These are phyloP conservation scores for Fusarium continuum DNA, from an alignment of 2,329 filamentous ascomycete species.

Conservation along the genomic window DNA sequence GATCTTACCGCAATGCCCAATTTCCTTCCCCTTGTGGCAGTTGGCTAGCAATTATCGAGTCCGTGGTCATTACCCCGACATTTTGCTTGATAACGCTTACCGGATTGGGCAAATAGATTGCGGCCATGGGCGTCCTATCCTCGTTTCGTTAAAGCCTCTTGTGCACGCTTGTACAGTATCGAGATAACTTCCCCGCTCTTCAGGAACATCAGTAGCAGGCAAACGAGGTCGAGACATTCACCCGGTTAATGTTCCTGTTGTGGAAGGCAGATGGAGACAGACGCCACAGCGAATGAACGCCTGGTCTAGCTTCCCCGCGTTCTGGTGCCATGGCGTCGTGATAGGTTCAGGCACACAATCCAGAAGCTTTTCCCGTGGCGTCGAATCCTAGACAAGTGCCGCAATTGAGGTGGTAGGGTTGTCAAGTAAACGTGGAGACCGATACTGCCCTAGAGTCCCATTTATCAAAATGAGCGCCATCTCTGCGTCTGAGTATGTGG, in stretches of 20 bases:
- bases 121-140: not conserved
- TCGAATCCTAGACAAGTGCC: not conserved
- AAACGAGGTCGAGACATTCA: not conserved
- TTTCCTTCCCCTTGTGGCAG: conserved; percentile 10
- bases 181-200: conserved; percentile 7
- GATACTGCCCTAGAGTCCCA: not conserved
- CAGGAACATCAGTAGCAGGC: not conserved
- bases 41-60: conserved; percentile 6
- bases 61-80: not conserved
- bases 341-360: no score
- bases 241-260: not conserved
- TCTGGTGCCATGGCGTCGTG: not conserved
- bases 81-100: not conserved
- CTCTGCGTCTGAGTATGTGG: no score
- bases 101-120: conserved; percentile 7
- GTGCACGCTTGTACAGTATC: not conserved
- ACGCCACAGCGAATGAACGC: not conserved
- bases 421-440: not conserved
- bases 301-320: not conserved
- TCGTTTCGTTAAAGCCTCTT: not conserved
- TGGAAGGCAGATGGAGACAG: not conserved
- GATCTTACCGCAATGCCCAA: not conserved
- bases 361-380: no score
- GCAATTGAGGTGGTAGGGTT: not conserved
- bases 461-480: no score